phyloP scores from a whole-genome alignment of 2,329 filamentous ascomycete species.

The Ilyonectria destructans region DNA sequence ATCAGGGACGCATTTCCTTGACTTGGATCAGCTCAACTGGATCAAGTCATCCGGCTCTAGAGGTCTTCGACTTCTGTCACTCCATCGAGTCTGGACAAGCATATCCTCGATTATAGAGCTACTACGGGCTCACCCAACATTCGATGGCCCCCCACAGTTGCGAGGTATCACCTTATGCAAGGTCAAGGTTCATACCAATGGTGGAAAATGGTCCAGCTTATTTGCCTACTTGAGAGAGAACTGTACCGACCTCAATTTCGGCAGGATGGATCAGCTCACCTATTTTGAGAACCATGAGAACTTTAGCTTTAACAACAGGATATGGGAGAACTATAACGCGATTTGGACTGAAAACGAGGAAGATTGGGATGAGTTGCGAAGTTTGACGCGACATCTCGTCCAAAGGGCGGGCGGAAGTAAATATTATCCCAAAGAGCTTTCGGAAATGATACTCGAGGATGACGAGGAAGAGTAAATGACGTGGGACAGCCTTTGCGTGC shows the following conservation, averaged over 20 bases:
- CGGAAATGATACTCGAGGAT: not conserved
- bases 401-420: not conserved
- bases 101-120: constrained; percentile 3
- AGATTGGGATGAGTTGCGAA: not conserved
- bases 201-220: constrained; percentile 1
- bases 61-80: constrained; percentile 1
- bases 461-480: not conserved
- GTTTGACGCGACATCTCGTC: not conserved
- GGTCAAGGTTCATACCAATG: not conserved
- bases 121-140: not conserved
- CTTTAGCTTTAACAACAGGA: not conserved
- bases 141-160: not conserved
- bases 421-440: not conserved
- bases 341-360: not conserved
- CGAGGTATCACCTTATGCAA: not conserved
- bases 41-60: not conserved
- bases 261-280: not conserved
- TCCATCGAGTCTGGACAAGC: constrained; percentile 2
- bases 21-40: constrained; percentile 10
- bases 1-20: constrained; percentile 4
- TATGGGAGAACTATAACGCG: not conserved
- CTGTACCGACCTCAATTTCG: not conserved
- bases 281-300: constrained; percentile 2
- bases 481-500: too few relatives aligned
- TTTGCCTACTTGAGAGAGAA: constrained; percentile 1